Base-by-base conservation (phyloP, 768 basidiomycete genomes). In the Nidularia pulvinata region DNA sequence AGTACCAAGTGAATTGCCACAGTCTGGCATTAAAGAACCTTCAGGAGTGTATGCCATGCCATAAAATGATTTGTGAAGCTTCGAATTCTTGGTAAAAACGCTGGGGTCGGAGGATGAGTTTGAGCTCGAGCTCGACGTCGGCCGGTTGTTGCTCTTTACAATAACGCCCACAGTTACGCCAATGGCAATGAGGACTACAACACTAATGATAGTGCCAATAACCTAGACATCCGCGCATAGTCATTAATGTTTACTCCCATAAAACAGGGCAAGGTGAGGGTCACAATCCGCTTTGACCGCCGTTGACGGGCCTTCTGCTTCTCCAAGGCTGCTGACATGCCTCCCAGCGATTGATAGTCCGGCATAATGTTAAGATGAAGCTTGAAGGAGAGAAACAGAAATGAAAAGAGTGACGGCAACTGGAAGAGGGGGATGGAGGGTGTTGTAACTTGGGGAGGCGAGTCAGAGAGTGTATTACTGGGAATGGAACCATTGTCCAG, bases 1-100 rank as follows among this genome's bases (percentile, higher is more conserved):
- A 68, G 47, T 54, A 78, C 77, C 68, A 46, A 81, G 61, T 6
- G 71, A 69, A 49, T 77, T 85, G 7, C 84, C 84, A 60, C 91
- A 93, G n/a, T 79, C 65, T 7, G 86, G 90, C 22, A 85, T 65
- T 52, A 84, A 77, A 25, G 86, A 83, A 47, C 85, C 85, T 37
- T 79, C 73, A 4, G 94, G 93, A 5, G 93, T 93, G 68, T 95
- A 96, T 1, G 93, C 93, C 46, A 96, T 64, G 7, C 90, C 94
- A 69, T 87, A 96, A 72, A 97, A 91, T 1, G 83, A 79, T 57
- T 87, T 82, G 58, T 84, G 78, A 36, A 96, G 71, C 7, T 73
- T 76, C 2, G 78, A 49, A 67, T 95, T 85, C 69, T 86, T 86
- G 36, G 63, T 61, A 68, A 95, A 96, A 10, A 76, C 73, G 64